phyloP scores from a whole-genome alignment of 2,329 filamentous ascomycete genomes.

The Leptographium radiaticola region DNA sequence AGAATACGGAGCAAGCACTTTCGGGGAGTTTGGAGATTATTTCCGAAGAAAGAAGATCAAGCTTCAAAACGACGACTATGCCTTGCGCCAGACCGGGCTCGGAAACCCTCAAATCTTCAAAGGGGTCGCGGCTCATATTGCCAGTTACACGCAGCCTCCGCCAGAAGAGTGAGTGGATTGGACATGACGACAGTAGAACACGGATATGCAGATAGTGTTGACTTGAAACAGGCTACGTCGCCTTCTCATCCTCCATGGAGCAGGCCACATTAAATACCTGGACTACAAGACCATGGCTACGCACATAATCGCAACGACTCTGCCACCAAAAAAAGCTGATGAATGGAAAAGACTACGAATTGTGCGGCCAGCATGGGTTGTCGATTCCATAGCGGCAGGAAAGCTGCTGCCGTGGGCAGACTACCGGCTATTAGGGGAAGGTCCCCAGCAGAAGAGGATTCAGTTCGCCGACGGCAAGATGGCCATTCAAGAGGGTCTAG shows the following conservation, averaged over 20 bases:
- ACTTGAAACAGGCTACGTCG: conserved; percentile 52
- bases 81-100: conserved; percentile 55
- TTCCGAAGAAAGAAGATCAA: conserved; percentile 95
- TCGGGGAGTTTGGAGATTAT: conserved; percentile 84
- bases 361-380: conserved; percentile 88
- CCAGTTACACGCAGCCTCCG: conserved; percentile 91
- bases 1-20: conserved; percentile 77
- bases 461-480: conserved; percentile 51
- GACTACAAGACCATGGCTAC: conserved; percentile 92
- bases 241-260: conserved; percentile 85
- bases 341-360: conserved; percentile 83
- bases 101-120: conserved; percentile 79
- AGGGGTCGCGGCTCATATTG: conserved; percentile 81
- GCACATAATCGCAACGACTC: conserved; percentile 81
- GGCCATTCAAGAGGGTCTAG: conserved; percentile 55
- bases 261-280: conserved; percentile 85
- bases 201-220: background rate
- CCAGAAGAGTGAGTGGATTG: conserved; percentile 51
- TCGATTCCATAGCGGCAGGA: conserved; percentile 74
- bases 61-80: conserved; percentile 82
- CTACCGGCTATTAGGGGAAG: conserved; percentile 77
- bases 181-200: background rate
- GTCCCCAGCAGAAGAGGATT: conserved; percentile 67
- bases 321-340: conserved; percentile 85
- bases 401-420: conserved; percentile 73